Base-by-base conservation (phyloP, 139 green algal genomes). In the Chlorella ohadii region DNA sequence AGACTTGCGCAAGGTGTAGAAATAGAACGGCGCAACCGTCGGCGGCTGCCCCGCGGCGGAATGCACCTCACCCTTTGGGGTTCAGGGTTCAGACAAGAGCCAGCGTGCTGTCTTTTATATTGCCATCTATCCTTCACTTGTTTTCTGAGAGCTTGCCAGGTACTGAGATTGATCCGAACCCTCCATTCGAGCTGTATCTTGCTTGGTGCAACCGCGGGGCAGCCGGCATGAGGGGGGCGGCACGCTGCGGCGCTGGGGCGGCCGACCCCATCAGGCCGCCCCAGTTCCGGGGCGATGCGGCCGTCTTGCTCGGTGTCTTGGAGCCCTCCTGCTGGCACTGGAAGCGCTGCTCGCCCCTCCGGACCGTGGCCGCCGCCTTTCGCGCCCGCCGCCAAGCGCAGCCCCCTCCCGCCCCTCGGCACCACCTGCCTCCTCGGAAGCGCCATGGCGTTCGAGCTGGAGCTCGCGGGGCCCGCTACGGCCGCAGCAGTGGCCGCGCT, bases 361-460 rank as follows among this genome's bases (percentile, higher is more conserved):
- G n/a, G n/a, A n/a, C n/a, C n/a, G n/a, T n/a, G n/a, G n/a, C n/a
- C n/a, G n/a, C n/a, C n/a, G n/a, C n/a, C n/a, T n/a, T 13, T 39
- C n/a, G 15, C 13, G n/a, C 64, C 12, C 12, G 0, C 64, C 28
- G 31, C n/a, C 28, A 13, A 71, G n/a, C 64, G 20, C 13, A 25
- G 20, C 20, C 64, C 41, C 64, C 13, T 13, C n/a, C 22, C 64
- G 25, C 70, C 38, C 22, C 6, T 55, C 38, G 4, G 71, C 27
- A 0, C 39, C 0, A 23, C 33, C 20, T 6, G 1, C n/a, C n/a
- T 22, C 9, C 22, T 20, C 31, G 13, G n/a, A n/a, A n/a, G n/a
- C n/a, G 2, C 44, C 19, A 79, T 79, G 72, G 72, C 72, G 1
- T 79, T 79, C 15, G 72, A 79, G 20, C 13, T 79, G 15, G 72